Percentiles rank a stretch among this genome's conserved stretches.
Conservation (phyloP, 371 early-diverging fungal species). For the Paraphysoderma sedebokerense region DNA sequence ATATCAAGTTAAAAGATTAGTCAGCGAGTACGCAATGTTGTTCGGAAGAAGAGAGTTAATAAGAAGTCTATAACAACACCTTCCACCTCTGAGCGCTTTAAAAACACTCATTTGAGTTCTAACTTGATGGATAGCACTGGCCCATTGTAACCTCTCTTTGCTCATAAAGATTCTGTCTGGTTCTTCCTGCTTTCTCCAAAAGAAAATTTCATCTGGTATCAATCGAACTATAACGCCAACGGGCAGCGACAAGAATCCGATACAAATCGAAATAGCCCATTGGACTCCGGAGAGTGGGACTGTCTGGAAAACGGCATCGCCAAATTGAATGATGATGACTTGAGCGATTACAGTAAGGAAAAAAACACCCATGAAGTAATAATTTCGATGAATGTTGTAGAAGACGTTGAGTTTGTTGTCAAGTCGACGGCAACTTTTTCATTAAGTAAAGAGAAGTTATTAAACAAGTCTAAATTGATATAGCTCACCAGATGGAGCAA, state of each 20-base stretch:
- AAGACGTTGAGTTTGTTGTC: slow-evolving; percentile 43
- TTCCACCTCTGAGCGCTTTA: slow-evolving; percentile 4
- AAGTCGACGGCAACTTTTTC: slow-evolving; percentile 39
- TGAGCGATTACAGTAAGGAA: slow-evolving; percentile 31
- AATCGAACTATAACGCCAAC: slow-evolving; percentile 48
- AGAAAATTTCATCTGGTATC: slow-evolving; percentile 16
- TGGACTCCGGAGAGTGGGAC: slow-evolving; percentile 21
- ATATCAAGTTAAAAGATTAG: too few relatives aligned
- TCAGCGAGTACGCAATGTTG: too few relatives aligned
- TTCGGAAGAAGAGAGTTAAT: too few relatives aligned
- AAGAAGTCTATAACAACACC: too few relatives aligned
- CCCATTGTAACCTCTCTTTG: slow-evolving; percentile 4
- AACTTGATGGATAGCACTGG: not conserved
- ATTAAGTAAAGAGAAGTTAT: not conserved
- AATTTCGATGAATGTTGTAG: slow-evolving; percentile 30
- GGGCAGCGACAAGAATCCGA: slow-evolving; percentile 51
- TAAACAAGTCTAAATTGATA: not conserved
- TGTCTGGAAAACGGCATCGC: slow-evolving; percentile 42
- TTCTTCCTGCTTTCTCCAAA: not conserved
- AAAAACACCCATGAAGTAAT: slow-evolving; percentile 37
- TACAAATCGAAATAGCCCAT: slow-evolving; percentile 44
- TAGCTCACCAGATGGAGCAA: not conserved
- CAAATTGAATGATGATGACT: slow-evolving; percentile 37
- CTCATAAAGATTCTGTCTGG: slow-evolving; percentile 4
- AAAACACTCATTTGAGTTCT: slow-evolving; percentile 2